Evolutionary conservation across 495 filamentous ascomycete genomes (phyloP).

Genomic region (Ramalina intermedia): DNA sequence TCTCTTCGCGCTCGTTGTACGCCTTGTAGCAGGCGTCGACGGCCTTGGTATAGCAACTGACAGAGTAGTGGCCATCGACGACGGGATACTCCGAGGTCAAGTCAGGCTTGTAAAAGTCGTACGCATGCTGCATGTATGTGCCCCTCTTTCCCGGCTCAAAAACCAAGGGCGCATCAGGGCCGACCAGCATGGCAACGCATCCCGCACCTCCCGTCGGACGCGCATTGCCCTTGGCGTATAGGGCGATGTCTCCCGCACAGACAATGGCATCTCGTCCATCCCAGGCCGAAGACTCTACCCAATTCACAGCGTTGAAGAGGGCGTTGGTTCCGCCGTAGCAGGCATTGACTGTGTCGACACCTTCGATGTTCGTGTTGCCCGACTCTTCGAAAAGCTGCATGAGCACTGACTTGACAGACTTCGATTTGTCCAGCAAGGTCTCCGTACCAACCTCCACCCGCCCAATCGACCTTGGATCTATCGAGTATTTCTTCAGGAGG

Average conservation of each 20-base stretch:
- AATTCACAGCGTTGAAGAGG: conserved; percentile 92
- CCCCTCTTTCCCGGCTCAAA: conserved; percentile 87
- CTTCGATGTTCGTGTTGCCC: conserved; percentile 85
- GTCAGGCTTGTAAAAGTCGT: conserved; percentile 99
- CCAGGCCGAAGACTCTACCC: conserved; percentile 96
- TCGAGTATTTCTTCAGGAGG: conserved; percentile 82
- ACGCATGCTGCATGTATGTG: conserved; percentile 85
- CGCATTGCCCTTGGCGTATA: conserved; percentile 92
- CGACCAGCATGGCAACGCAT: conserved; percentile 85
- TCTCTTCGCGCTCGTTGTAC: conserved; percentile 73
- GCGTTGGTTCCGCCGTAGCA: conserved; percentile 99
- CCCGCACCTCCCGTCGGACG: conserved; percentile 93
- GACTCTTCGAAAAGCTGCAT: conserved; percentile 90
- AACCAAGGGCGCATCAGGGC: conserved; percentile 80
- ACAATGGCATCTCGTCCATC: conserved; percentile 91
- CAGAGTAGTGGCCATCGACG: conserved; percentile 90
- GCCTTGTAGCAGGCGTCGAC: conserved; percentile 93
- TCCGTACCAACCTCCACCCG: conserved; percentile 96
- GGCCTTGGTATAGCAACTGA: conserved; percentile 90
- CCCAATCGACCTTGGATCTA: conserved; percentile 81
- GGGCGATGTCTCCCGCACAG: conserved; percentile 89
- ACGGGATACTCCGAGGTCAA: conserved; percentile 95
- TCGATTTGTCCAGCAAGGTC: conserved; percentile 97
- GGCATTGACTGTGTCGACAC: conserved; percentile 90
- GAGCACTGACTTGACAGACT: conserved; percentile 98